Base-by-base conservation (phyloP, 179 eudicot genomes). In the Camellia oleifera region DNA sequence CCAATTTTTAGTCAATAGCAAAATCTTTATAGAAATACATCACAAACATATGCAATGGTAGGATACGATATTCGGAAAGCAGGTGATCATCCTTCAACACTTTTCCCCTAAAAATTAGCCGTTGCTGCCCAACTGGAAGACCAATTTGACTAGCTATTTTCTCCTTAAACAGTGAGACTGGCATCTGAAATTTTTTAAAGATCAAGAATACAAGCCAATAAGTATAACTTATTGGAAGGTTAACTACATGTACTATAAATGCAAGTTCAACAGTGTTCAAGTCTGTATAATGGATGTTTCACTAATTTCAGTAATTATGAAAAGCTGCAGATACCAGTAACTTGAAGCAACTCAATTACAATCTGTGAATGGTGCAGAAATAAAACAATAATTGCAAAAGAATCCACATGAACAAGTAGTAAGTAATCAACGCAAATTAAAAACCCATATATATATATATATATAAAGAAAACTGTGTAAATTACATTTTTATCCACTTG, bases 1-100 rank as follows among this genome's bases (percentile, higher is more conserved):
- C 52, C n/a, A 26, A 26, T 46, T 5, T 12, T 23, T 42, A 42
- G 26, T 18, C 54, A 62, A 12, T 0, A n/a, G 44, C 17, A 76
- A 44, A 46, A 18, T 76, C 58, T n/a, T 32, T 42, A 23, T 53
- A 20, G 32, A 77, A 45, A 52, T 20, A 40, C 56, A 32, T 9
- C n/a, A 78, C 14, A 56, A 60, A 13, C 23, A 5, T 40, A 11
- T 67, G 62, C 13, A 48, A 44, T 62, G 44, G 81, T 73, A 89
- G 99, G 99, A 96, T 94, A 96, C 98, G 90, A 79, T 94, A 96
- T 80, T 91, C 96, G 32, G 98, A 90, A 62, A 96, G 90, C 72
- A 81, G 85, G 82, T 88, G 93, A 70, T 94, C 92, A 84, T 96
- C 99, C 85, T 94, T 96, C 86, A 96, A 69, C 70, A 96, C 98